A percentile compares a stretch with the other conserved stretches of the same genome.
These are phyloP conservation scores for Psophocarpus tetragonolobus DNA, from an alignment of 306 rosid species.

Conservation along the genomic window DNA sequence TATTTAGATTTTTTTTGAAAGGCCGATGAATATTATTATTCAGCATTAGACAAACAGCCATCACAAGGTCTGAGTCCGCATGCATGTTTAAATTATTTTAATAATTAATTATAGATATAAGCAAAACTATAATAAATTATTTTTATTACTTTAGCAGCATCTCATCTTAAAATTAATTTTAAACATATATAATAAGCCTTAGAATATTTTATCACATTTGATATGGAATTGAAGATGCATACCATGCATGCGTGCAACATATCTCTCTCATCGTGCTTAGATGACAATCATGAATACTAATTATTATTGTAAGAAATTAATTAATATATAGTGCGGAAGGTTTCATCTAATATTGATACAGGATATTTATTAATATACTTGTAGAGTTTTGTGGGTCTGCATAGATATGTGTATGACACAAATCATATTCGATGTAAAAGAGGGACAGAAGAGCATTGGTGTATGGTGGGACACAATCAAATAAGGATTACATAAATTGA, in stretches of 20 bases:
- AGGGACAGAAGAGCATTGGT: neutral
- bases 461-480: conserved; percentile 26
- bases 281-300: conserved; percentile 26
- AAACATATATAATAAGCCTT: neutral
- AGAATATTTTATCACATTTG: neutral
- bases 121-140: neutral
- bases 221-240: neutral
- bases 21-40: too few relatives aligned
- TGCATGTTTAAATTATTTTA: too few relatives aligned
- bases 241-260: neutral
- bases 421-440: neutral
- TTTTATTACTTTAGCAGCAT: neutral
- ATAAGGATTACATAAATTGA: neutral
- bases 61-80: too few relatives aligned
- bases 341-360: neutral
- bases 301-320: neutral
- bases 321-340: neutral
- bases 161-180: neutral
- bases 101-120: too few relatives aligned
- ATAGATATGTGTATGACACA: conserved; percentile 17
- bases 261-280: conserved; percentile 28
- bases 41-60: too few relatives aligned
- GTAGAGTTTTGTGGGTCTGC: conserved; percentile 24
- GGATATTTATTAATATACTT: neutral
- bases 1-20: too few relatives aligned